These are phyloP conservation scores for Podospora sp. DNA, from an alignment of 495 filamentous ascomycete species.

Conservation along the genomic window DNA sequence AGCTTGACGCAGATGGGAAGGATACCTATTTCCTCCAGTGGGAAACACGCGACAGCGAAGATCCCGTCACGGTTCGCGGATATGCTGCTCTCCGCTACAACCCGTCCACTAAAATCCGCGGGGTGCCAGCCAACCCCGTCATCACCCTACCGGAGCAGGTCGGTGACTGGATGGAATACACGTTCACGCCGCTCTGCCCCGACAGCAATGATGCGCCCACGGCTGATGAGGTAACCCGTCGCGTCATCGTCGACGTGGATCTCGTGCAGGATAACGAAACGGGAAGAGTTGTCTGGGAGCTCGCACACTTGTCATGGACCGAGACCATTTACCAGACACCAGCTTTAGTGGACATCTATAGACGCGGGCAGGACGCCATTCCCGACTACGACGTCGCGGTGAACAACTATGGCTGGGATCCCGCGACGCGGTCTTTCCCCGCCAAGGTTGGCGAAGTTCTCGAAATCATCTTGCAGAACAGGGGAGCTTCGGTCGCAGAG, in stretches of 20 bases:
- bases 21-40: constrained; percentile 57
- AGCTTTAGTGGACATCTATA: constrained; percentile 60
- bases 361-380: constrained; percentile 40
- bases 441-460: constrained; percentile 61
- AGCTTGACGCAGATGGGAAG: constrained; percentile 46
- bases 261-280: constrained; percentile 29
- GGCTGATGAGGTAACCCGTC: constrained; percentile 56
- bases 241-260: constrained; percentile 47
- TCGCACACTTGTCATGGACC: constrained; percentile 49
- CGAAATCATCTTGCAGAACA: constrained; percentile 63
- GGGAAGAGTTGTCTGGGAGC: constrained; percentile 27
- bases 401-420: constrained; percentile 57
- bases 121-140: constrained; percentile 31
- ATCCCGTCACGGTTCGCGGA: constrained; percentile 38
- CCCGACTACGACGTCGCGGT: constrained; percentile 49
- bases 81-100: constrained; percentile 59
- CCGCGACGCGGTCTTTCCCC: constrained; percentile 51
- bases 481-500: constrained; percentile 36
- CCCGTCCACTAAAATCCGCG: constrained; percentile 19
- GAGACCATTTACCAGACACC: constrained; percentile 46
- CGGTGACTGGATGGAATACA: constrained; percentile 57
- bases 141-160: constrained; percentile 45
- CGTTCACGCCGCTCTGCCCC: constrained; percentile 46
- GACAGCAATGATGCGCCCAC: constrained; percentile 44
- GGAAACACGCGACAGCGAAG: constrained; percentile 52